Percentiles rank a stretch among this genome's conserved stretches.
Conservation (phyloP, 441 rosid species). For the Adansonia grandidieri region DNA sequence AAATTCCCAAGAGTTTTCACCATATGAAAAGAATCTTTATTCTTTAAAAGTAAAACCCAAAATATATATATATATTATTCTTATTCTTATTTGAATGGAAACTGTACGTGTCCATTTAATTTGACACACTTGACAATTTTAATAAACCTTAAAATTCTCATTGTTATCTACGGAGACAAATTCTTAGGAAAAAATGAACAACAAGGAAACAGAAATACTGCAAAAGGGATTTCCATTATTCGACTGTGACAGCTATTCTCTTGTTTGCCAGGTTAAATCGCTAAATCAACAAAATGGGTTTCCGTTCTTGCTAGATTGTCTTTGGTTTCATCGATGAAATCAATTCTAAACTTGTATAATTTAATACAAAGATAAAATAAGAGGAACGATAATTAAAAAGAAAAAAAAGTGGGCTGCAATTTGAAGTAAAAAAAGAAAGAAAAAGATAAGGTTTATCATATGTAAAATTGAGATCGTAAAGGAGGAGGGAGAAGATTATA, state of each 20-base stretch:
- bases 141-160: neutral
- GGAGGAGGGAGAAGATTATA: neutral
- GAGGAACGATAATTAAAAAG: too few relatives aligned
- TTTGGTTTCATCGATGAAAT: neutral
- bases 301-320: neutral
- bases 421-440: neutral
- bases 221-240: neutral
- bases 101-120: too few relatives aligned
- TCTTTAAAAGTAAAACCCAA: neutral
- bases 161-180: neutral
- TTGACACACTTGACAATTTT: neutral
- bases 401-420: neutral
- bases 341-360: neutral
- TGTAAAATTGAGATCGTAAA: neutral
- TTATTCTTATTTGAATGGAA: too few relatives aligned
- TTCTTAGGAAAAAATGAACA: neutral
- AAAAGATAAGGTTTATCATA: neutral
- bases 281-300: neutral
- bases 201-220: neutral
- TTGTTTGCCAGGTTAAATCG: neutral
- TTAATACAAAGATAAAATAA: neutral
- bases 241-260: slow-evolving; percentile 12
- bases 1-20: neutral
- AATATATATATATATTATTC: too few relatives aligned
- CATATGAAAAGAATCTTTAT: neutral